phyloP scores from a whole-genome alignment of 768 basidiomycete species.

The Boletus speciosus region DNA sequence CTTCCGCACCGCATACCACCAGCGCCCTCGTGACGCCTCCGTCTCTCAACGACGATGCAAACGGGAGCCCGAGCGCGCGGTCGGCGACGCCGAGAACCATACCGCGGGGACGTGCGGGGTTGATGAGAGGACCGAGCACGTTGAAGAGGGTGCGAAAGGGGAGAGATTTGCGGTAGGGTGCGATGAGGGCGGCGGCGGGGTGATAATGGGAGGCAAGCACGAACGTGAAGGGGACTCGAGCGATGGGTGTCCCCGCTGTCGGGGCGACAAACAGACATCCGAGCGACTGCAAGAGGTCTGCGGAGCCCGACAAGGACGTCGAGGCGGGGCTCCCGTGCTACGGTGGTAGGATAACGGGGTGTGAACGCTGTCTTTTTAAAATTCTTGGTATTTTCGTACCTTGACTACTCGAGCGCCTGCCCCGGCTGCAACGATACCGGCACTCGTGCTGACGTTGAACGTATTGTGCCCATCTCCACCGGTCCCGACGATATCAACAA shows the following conservation, averaged over 20 bases:
- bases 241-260: conserved; percentile 47
- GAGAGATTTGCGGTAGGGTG: conserved; percentile 79
- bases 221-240: conserved; percentile 81
- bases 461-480: conserved; percentile 93
- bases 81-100: conserved; percentile 93
- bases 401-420: conserved; percentile 93
- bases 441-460: conserved; percentile 95
- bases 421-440: conserved; percentile 90
- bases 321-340: conserved; percentile 91
- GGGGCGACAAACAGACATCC: conserved; percentile 73
- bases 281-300: conserved; percentile 84
- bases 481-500: conserved; percentile 44
- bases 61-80: conserved; percentile 73
- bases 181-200: conserved; percentile 76
- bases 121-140: conserved; percentile 88
- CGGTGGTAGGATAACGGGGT: not conserved
- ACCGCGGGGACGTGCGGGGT: conserved; percentile 79
- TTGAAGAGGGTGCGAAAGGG: conserved; percentile 98
- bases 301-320: conserved; percentile 91
- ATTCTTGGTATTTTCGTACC: conserved; percentile 36
- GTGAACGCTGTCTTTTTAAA: not conserved
- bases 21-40: conserved; percentile 79
- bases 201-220: conserved; percentile 94
- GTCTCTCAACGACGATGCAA: conserved; percentile 69
- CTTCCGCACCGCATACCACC: conserved; percentile 91